Evolutionary conservation across 345 rosid species (phyloP).

Genomic region (Aquilaria sinensis): DNA sequence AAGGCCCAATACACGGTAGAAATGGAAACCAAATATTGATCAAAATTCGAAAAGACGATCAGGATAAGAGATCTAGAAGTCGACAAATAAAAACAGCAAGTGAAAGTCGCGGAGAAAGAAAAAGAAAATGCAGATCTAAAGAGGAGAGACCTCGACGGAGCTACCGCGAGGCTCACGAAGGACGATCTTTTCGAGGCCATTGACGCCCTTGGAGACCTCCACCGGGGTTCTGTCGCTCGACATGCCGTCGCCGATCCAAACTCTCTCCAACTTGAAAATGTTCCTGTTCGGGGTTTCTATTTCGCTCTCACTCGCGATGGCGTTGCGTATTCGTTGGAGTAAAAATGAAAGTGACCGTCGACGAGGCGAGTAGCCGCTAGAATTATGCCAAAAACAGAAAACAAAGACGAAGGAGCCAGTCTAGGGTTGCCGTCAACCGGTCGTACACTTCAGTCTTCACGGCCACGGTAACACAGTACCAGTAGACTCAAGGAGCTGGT

Average conservation of each 20-base stretch:
- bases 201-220: slow-evolving; percentile 54
- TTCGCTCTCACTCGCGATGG: no score
- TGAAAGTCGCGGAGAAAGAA: neutral
- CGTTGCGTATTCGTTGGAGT: no score
- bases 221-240: slow-evolving; percentile 30
- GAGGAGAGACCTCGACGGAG: slow-evolving; percentile 59
- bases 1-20: slow-evolving; percentile 10
- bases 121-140: neutral
- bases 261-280: no score
- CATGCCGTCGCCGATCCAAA: slow-evolving; percentile 13
- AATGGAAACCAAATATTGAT: neutral
- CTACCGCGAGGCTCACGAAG: slow-evolving; percentile 67
- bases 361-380: no score
- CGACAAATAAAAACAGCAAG: neutral
- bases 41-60: neutral
- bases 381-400: no score
- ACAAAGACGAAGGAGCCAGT: no score
- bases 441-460: no score
- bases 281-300: no score
- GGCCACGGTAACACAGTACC: no score
- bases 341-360: no score
- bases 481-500: no score
- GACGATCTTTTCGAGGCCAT: slow-evolving; percentile 70
- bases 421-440: no score
- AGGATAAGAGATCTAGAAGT: neutral